These are phyloP conservation scores for Chlorella sp. DNA, from an alignment of 139 green algal genomes.

Conservation along the genomic window DNA sequence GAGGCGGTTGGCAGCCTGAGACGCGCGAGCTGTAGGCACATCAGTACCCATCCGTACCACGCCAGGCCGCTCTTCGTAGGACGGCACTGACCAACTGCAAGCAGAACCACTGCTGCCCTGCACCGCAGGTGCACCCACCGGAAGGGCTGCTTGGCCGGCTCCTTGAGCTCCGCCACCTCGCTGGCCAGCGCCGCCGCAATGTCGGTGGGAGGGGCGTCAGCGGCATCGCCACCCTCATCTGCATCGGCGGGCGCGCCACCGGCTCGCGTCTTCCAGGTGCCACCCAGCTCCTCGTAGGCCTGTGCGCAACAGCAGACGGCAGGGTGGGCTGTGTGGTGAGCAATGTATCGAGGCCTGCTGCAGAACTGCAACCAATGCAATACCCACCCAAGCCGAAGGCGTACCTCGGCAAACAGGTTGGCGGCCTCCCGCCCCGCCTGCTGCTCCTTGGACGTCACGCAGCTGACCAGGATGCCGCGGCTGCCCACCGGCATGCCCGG, in stretches of 20 bases:
- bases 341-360: not conserved
- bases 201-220: conserved; percentile 6
- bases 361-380: too few species aligned
- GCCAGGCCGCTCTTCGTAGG: too few species aligned
- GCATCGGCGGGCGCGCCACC: not conserved
- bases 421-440: conserved; percentile 51
- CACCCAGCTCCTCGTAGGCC: conserved; percentile 46
- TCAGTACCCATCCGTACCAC: too few species aligned
- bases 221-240: not conserved
- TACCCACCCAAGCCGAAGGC: too few species aligned
- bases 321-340: not conserved
- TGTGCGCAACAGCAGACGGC: conserved; percentile 1
- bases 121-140: too few species aligned
- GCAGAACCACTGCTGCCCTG: too few species aligned
- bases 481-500: conserved; percentile 38
- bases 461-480: conserved; percentile 56
- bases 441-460: conserved; percentile 47
- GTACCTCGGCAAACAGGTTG: conserved; percentile 50
- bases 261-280: conserved; percentile 10
- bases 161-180: conserved; percentile 60
- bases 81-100: too few species aligned
- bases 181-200: conserved; percentile 48
- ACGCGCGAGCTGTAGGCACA: too few species aligned
- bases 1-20: too few species aligned
- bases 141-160: conserved; percentile 30